Base-by-base conservation (phyloP, 2,329 filamentous ascomycete species). In the Xylaria digitata region DNA sequence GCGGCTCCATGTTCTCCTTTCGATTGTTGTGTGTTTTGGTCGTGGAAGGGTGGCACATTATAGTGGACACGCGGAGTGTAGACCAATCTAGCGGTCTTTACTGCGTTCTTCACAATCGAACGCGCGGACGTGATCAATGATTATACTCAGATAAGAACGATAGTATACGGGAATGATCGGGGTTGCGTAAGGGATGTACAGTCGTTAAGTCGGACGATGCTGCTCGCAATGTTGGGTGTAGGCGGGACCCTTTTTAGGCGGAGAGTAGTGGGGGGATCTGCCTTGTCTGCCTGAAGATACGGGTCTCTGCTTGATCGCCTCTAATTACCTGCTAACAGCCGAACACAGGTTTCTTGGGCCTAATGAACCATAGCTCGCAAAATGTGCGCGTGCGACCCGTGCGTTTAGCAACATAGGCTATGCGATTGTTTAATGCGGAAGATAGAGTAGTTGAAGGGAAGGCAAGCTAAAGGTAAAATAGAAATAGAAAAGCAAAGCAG, bases 1-100 rank as follows among this genome's bases (percentile, higher is more conserved):
- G 42, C 15, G 43, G 50, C 11, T 61, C 50, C 56, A 65, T 61
- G 26, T 26, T 57, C 23, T 43, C 17, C 13, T 3, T 26, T 54
- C 26, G n/a, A 30, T 45, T 7, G 13, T 30, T 9, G 15, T 3
- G 8, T 9, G 40, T 15, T 17, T 34, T 42, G 21, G 2, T 32
- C 1, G 37, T 7, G 8, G 8, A 37, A 1, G 5, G 34, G 34
- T 3, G 3, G 8, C 6, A 37, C 34, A 11, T n/a, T n/a, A n/a
- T n/a, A n/a, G n/a, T n/a, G n/a, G n/a, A n/a, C n/a, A n/a, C n/a
- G n/a, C n/a, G n/a, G 34, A 11, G 34, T 45, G 19, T 8, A 30
- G 42, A 48, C 19, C 19, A 53, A 53, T 42, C 57, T 21, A 19
- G 21, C 13, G 15, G 19, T 21, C 11, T 42, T 19, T 37, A 42